Evolutionary conservation across 345 rosid genomes (phyloP).

Genomic region (Clarkia xantiana): DNA sequence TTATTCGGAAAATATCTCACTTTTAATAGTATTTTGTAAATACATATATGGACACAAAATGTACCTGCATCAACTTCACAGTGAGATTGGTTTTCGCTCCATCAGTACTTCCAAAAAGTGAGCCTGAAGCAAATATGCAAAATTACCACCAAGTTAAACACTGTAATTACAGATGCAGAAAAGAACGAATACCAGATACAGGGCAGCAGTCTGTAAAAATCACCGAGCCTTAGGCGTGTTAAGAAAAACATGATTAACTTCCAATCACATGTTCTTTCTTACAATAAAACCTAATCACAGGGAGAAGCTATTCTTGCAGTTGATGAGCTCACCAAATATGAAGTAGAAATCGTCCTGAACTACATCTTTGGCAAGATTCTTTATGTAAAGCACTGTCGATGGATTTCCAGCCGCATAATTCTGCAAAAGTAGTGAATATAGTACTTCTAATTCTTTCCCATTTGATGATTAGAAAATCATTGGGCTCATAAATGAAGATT

Average conservation of each 20-base stretch:
- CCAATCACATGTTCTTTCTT: background rate
- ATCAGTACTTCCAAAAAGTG: conserved; percentile 64
- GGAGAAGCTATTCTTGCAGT: background rate
- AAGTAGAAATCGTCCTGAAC: conserved; percentile 61
- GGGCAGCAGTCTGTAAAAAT: no score
- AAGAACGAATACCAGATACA: no score
- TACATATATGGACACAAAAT: background rate
- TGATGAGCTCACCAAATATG: conserved; percentile 53
- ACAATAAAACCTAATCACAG: background rate
- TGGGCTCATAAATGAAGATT: no score
- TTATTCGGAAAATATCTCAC: no score
- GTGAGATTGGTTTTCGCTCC: conserved; percentile 50
- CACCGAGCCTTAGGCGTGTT: no score
- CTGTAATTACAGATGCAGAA: background rate
- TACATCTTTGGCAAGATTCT: conserved; percentile 85
- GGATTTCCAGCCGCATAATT: conserved; percentile 81
- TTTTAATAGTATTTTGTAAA: background rate
- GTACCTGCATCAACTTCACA: conserved; percentile 86
- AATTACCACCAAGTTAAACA: conserved; percentile 9
- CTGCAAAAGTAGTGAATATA: conserved; percentile 24
- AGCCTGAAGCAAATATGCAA: conserved; percentile 38
- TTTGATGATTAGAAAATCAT: no score
- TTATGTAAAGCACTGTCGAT: conserved; percentile 61
- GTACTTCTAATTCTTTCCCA: no score
- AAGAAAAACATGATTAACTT: background rate